Percentiles rank a stretch among this genome's conserved stretches.
These are phyloP conservation scores for Eimeria sp. DNA, from an alignment of 169 alveolate genomes.

Conservation along the genomic window DNA sequence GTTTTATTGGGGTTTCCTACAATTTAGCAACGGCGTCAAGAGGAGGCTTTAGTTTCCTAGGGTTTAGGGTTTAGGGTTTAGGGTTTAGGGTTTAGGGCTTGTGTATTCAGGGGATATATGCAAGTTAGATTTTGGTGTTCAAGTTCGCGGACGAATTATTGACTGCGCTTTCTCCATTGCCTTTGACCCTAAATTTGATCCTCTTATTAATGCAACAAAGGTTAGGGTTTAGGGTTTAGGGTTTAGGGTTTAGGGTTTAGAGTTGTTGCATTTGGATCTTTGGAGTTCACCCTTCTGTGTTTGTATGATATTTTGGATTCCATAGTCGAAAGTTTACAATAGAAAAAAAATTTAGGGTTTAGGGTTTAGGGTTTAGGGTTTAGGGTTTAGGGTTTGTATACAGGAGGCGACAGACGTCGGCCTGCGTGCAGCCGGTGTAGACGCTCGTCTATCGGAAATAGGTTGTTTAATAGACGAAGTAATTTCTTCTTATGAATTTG, in stretches of 20 bases:
- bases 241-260: background rate
- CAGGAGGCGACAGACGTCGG: conserved; percentile 99
- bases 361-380: conserved; percentile 46
- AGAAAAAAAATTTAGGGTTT: background rate
- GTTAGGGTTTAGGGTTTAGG: background rate
- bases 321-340: no score
- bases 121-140: conserved; percentile 99
- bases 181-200: conserved; percentile 94
- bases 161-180: conserved; percentile 99
- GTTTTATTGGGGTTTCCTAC: background rate
- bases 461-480: conserved; percentile 99
- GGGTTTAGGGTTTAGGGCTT: conserved; percentile 88
- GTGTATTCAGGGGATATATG: conserved; percentile 93
- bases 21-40: no score
- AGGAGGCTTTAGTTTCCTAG: background rate
- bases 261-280: no score
- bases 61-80: background rate
- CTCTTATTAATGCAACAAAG: conserved; percentile 85
- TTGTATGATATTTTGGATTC: no score
- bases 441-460: conserved; percentile 98
- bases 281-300: no score
- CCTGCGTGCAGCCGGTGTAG: conserved; percentile 99
- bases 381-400: background rate
- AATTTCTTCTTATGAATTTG: conserved; percentile 97
- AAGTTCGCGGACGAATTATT: conserved; percentile 99